Conservation (phyloP, 129 eudicot species). For the Tagetes patula region DNA sequence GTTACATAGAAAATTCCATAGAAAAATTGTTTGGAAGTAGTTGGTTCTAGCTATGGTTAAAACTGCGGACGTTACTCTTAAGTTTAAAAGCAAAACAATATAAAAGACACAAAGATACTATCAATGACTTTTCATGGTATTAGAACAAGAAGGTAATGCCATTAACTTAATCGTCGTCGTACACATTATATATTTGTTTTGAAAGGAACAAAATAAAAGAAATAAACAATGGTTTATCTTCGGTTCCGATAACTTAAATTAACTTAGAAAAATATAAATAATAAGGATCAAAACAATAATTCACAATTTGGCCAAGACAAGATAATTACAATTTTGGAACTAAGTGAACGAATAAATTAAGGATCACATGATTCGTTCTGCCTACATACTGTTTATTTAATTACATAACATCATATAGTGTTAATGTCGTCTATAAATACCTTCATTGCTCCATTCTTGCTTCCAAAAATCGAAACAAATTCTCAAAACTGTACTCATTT, state of each 20-base stretch:
- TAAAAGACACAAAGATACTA: too few species aligned
- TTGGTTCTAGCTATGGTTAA: too few species aligned
- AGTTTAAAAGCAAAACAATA: too few species aligned
- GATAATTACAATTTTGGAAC: background rate
- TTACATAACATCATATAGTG: background rate
- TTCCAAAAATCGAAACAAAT: background rate
- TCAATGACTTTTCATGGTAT: background rate
- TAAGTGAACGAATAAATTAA: background rate
- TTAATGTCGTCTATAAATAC: constrained; percentile 16
- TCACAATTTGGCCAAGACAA: background rate
- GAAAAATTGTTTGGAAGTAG: too few species aligned
- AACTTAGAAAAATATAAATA: too few species aligned
- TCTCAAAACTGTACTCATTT: background rate
- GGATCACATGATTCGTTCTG: background rate
- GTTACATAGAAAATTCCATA: too few species aligned
- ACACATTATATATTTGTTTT: background rate
- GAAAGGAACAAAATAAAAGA: background rate
- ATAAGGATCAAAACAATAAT: background rate
- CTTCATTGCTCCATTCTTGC: background rate
- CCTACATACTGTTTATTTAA: background rate
- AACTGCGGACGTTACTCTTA: too few species aligned
- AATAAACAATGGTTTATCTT: too few species aligned
- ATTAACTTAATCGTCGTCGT: background rate
- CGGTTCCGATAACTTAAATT: too few species aligned
- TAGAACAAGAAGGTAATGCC: background rate